A percentile compares a stretch with the other conserved stretches of the same genome.
Evolutionary conservation across 192 early-diverging fungal genomes (phyloP).

Genomic region (Rhizophagus prolifer): DNA sequence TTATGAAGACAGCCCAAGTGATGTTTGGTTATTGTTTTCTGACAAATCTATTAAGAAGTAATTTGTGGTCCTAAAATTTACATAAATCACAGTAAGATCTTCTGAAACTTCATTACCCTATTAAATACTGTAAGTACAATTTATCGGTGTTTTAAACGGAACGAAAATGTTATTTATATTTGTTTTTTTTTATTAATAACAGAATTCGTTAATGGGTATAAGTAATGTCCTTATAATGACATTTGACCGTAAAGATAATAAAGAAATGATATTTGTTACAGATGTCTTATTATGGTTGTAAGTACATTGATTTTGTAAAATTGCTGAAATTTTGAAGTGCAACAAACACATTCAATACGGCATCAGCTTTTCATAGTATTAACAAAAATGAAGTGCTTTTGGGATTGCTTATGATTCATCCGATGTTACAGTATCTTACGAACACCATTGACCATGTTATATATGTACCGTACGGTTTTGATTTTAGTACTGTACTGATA

Average conservation of each 20-base stretch:
- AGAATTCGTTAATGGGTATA: not conserved
- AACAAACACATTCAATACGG: constrained; percentile 10
- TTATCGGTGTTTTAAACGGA: not conserved
- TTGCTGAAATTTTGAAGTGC: not conserved
- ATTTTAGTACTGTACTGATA: not conserved
- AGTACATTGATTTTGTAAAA: not conserved
- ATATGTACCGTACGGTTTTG: constrained; percentile 7
- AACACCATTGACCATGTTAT: constrained; percentile 2
- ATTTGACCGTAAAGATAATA: not conserved
- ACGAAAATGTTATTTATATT: too few species aligned
- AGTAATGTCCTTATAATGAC: not conserved
- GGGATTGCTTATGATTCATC: constrained; percentile 24
- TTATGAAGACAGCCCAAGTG: too few species aligned
- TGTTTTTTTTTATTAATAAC: not conserved
- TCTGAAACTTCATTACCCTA: not conserved
- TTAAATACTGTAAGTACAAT: constrained; percentile 29
- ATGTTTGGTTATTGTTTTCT: constrained; percentile 19
- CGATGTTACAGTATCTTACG: constrained; percentile 10
- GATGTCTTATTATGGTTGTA: constrained; percentile 6
- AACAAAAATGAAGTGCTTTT: constrained; percentile 16
- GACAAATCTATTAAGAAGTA: constrained; percentile 20
- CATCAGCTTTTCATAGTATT: constrained; percentile 10
- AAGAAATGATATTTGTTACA: not conserved
- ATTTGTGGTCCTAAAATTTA: constrained; percentile 19
- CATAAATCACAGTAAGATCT: constrained; percentile 20